Evolutionary conservation across 768 basidiomycete genomes (phyloP).

Genomic region (Gymnopilus junonius): DNA sequence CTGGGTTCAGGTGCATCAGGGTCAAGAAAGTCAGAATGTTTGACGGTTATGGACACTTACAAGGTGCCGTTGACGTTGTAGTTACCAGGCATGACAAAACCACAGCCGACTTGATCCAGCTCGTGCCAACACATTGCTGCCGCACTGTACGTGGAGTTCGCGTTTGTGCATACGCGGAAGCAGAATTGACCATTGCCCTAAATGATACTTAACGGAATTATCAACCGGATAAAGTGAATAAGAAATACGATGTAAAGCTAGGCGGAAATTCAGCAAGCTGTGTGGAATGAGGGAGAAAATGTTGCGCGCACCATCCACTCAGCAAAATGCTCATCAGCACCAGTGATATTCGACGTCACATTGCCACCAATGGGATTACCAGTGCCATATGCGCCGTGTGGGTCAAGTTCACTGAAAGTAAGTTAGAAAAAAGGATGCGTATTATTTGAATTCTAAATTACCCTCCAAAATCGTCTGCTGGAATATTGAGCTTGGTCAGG

Average conservation of each 20-base stretch:
- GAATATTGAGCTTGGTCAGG: constrained; percentile 45
- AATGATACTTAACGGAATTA: background rate
- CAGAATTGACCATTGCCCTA: constrained; percentile 44
- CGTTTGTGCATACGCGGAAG: constrained; percentile 45
- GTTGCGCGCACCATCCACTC: constrained; percentile 45
- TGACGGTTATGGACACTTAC: constrained; percentile 28
- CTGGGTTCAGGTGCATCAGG: constrained; percentile 19
- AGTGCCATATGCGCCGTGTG: constrained; percentile 43
- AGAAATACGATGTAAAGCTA: constrained; percentile 36
- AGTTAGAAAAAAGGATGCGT: background rate
- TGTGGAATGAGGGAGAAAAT: background rate
- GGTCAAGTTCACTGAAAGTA: constrained; percentile 44
- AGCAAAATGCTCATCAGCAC: constrained; percentile 38
- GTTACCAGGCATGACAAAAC: constrained; percentile 52
- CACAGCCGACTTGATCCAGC: constrained; percentile 49
- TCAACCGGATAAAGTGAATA: background rate
- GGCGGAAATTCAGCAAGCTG: background rate
- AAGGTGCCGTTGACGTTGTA: constrained; percentile 47
- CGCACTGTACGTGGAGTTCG: constrained; percentile 47
- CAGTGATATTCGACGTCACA: constrained; percentile 46
- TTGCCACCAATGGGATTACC: constrained; percentile 52
- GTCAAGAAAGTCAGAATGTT: background rate
- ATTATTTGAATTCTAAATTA: constrained; percentile 14
- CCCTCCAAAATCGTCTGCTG: constrained; percentile 45
- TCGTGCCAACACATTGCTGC: constrained; percentile 50